Evolutionary conservation across 495 filamentous ascomycete species (phyloP), one percentile per base, ranked within the genome.

Genomic region (Talaromyces stipitatus): DNA sequence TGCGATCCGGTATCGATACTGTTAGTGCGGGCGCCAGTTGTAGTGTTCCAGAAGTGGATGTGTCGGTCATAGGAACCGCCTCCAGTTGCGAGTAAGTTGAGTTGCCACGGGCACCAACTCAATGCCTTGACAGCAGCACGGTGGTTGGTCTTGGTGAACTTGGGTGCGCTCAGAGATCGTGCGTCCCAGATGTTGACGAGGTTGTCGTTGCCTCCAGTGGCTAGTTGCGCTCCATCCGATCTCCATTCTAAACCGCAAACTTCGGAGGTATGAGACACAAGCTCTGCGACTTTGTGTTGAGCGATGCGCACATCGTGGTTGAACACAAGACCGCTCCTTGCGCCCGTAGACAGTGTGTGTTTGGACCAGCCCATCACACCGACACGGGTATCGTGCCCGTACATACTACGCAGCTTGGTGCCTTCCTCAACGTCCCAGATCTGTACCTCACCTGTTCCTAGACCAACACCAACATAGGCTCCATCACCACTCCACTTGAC

Each of bases 11-110:
- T 96, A 67, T 97, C 92, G 73, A 99, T 96, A 80, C 89, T 94
- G 84, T 99, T 99, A 70, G 92, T 92, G 54, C 94, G 86, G 24
- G 94, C 94, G 57, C 94, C 94, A 7, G 94, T 95, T 14, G 94
- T 97, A 47, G 89, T 90, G 79, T 99, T 99, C 94, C 94, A 99
- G 83, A 97, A 99, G 74, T 97, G 95, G 69, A 99, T 99, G 75
- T 97, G 88, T 61, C 90, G 85, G 68, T 97, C 94, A 70, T 96
- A 94, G 22, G 91, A 94, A 52, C 94, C 94, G 62, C 95, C 95
- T 29, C 95, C 94, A 24, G 95, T 97, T 38, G 95, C 94, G 14
- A 99, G 87, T 12, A 97, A 80, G 80, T 97, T 97, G 63, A 87
- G 79, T 77, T 97, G 95, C 94, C 94, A 99, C 27, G 94, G 95